These are phyloP conservation scores for Melastoma candidum DNA, from an alignment of 441 rosid genomes.

Conservation along the genomic window DNA sequence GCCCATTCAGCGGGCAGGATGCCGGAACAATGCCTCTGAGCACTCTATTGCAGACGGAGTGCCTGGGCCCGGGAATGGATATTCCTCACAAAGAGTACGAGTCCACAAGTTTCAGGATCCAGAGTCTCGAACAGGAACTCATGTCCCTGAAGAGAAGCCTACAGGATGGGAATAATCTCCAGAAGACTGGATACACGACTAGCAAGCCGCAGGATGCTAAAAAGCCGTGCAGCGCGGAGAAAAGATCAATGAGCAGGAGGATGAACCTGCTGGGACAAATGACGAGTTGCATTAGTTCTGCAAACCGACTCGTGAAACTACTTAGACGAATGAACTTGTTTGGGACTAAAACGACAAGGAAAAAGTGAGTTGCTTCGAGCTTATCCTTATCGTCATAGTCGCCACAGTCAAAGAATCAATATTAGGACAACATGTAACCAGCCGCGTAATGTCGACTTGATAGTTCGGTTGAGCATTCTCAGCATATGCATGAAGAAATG, in stretches of 20 bases:
- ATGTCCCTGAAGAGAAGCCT: slow-evolving; percentile 47
- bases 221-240: slow-evolving; percentile 26
- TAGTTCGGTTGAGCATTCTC: no score
- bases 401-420: no score
- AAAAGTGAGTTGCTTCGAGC: slow-evolving; percentile 18
- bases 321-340: slow-evolving; percentile 26
- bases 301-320: slow-evolving; percentile 32
- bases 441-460: no score
- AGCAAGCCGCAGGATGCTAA: slow-evolving; percentile 19
- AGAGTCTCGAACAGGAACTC: slow-evolving; percentile 60
- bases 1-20: slow-evolving; percentile 41
- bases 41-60: slow-evolving; percentile 39
- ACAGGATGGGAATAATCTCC: slow-evolving; percentile 26
- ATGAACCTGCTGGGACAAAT: slow-evolving; percentile 43
- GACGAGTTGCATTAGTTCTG: slow-evolving; percentile 53
- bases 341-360: slow-evolving; percentile 37
- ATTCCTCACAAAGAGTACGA: slow-evolving; percentile 40
- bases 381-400: not conserved
- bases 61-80: slow-evolving; percentile 22
- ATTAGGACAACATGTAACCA: no score
- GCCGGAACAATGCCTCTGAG: slow-evolving; percentile 32
- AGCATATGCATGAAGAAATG: no score
- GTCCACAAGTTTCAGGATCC: slow-evolving; percentile 71
- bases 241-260: slow-evolving; percentile 43
- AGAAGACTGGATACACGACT: slow-evolving; percentile 25